A percentile compares a stretch with the other conserved stretches of the same genome.
Evolutionary conservation across 257 asterid genomes (phyloP).

Genomic region (Verbascum thapsus): DNA sequence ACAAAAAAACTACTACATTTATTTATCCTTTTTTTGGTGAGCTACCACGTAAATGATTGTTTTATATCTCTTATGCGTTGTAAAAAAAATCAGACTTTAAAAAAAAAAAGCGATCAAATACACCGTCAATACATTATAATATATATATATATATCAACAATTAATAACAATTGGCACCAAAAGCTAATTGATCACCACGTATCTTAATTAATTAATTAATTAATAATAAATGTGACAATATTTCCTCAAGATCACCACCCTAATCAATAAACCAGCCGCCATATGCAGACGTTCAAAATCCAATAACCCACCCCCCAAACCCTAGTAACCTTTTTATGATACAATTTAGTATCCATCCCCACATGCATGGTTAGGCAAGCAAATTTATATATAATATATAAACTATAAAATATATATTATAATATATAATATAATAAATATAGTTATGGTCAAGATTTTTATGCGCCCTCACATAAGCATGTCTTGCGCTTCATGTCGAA

Average conservation of each 20-base stretch:
- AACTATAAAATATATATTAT: too few relatives aligned
- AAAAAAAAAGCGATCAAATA: too few relatives aligned
- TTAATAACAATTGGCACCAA: too few relatives aligned
- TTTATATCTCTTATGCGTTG: too few relatives aligned
- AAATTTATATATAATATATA: not conserved
- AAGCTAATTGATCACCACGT: too few relatives aligned
- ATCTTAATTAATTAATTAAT: too few relatives aligned
- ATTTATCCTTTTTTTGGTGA: too few relatives aligned
- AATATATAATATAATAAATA: not conserved
- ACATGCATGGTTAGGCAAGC: constrained; percentile 37
- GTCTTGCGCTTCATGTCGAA: constrained; percentile 54
- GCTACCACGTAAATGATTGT: too few relatives aligned
- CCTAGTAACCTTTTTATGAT: constrained; percentile 1
- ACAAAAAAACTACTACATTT: too few relatives aligned
- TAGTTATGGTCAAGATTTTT: constrained; percentile 46
- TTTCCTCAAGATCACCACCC: not conserved
- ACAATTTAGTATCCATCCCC: constrained; percentile 33
- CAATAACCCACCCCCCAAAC: not conserved
- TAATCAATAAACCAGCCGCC: constrained; percentile 33
- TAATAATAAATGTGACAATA: not conserved
- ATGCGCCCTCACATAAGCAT: constrained; percentile 51
- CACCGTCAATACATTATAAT: too few relatives aligned
- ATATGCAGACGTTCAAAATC: not conserved
- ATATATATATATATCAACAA: too few relatives aligned
- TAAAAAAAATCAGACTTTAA: too few relatives aligned